These are phyloP conservation scores for Leptosphaerulina australis DNA, from an alignment of 2,329 filamentous ascomycete genomes.

Conservation along the genomic window DNA sequence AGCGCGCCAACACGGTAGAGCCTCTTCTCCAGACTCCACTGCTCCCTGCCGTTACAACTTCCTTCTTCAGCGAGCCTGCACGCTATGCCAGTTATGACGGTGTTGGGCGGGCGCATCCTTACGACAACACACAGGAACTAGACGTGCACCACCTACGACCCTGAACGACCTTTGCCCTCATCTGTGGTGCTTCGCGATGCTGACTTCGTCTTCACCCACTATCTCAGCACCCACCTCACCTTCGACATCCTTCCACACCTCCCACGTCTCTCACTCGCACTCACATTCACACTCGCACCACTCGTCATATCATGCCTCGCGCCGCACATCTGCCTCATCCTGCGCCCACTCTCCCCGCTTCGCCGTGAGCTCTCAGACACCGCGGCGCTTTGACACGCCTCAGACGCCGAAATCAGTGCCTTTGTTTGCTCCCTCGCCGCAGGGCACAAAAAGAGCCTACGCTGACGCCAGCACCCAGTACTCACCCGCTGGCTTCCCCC, in stretches of 20 bases:
- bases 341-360: constrained; percentile 44
- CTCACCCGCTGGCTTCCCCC: constrained; percentile 56
- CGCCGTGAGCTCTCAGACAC: constrained; percentile 36
- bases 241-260: constrained; percentile 43
- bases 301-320: constrained; percentile 19
- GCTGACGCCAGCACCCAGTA: constrained; percentile 62
- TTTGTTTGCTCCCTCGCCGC: constrained; percentile 39
- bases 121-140: constrained; percentile 13
- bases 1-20: constrained; percentile 7
- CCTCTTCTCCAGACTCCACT: constrained; percentile 15
- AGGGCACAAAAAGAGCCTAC: constrained; percentile 45
- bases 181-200: constrained; percentile 28
- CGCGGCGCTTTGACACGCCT: constrained; percentile 39
- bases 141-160: background rate
- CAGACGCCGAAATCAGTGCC: constrained; percentile 31
- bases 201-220: constrained; percentile 45
- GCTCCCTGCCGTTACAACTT: constrained; percentile 13
- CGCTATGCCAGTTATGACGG: constrained; percentile 26
- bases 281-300: constrained; percentile 5
- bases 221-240: constrained; percentile 48
- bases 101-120: constrained; percentile 19
- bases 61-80: constrained; percentile 14
- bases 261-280: constrained; percentile 11
- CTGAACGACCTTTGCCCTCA: background rate
- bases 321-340: constrained; percentile 40